These are phyloP conservation scores for Russula foetens DNA, from an alignment of 768 basidiomycete species.

Conservation along the genomic window DNA sequence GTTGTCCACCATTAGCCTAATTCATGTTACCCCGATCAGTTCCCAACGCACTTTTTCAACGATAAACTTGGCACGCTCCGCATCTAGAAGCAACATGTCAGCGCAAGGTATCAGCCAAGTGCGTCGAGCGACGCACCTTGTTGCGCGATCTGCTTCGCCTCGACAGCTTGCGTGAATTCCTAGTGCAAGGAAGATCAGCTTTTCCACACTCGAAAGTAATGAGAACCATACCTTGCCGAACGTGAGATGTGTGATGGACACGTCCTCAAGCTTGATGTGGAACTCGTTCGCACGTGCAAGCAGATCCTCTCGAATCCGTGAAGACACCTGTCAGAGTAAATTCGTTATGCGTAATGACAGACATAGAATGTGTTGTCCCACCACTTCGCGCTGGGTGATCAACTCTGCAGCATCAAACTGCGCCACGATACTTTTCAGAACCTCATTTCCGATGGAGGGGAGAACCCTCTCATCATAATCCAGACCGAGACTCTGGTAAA, in stretches of 20 bases:
- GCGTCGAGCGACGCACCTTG: conserved; percentile 53
- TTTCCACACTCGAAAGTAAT: neutral
- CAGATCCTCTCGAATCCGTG: conserved; percentile 86
- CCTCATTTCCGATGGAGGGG: conserved; percentile 97
- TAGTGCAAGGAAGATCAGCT: conserved; percentile 26
- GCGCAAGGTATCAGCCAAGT: neutral
- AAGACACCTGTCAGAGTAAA: conserved; percentile 56
- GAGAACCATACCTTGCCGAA: conserved; percentile 63
- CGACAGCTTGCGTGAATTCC: conserved; percentile 98
- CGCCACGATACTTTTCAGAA: conserved; percentile 94
- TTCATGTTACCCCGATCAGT: neutral
- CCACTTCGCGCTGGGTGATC: conserved; percentile 96
- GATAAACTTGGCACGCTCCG: conserved; percentile 97
- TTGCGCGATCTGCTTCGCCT: conserved; percentile 99
- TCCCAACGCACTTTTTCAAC: conserved; percentile 78
- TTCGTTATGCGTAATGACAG: neutral
- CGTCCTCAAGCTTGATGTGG: conserved; percentile 91
- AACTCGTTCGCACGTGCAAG: conserved; percentile 93
- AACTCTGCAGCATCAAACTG: conserved; percentile 97
- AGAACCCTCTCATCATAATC: conserved; percentile 98
- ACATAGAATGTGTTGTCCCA: conserved; percentile 35
- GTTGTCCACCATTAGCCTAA: conserved; percentile 12
- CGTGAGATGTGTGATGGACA: conserved; percentile 88
- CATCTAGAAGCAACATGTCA: conserved; percentile 46
- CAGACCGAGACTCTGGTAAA: conserved; percentile 90